phyloP scores from a whole-genome alignment of 805 yeast species.

The Blastobotrys peoriensis region DNA sequence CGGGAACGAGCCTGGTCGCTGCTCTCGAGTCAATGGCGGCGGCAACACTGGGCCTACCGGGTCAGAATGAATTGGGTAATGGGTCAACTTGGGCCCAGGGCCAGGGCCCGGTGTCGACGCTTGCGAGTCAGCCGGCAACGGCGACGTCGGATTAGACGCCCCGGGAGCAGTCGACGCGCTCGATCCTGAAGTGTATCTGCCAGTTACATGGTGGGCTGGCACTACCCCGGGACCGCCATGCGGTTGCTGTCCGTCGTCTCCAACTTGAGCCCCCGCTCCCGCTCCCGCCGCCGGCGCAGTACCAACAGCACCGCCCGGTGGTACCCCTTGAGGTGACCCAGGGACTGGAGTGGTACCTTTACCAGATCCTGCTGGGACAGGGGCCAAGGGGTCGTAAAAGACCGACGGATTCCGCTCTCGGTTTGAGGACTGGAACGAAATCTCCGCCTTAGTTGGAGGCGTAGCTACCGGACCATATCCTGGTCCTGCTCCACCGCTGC shows the following conservation, averaged over 20 bases:
- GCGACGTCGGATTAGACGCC: slow-evolving; percentile 2
- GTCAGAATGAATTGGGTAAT: neutral
- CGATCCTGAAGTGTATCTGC: neutral
- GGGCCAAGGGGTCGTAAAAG: slow-evolving; percentile 18
- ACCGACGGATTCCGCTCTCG: slow-evolving; percentile 20
- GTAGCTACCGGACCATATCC: neutral
- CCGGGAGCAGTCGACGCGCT: neutral
- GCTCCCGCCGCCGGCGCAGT: neutral
- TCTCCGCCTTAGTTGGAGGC: slow-evolving; percentile 3
- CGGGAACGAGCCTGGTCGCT: slow-evolving; percentile 26
- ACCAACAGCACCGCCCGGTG: neutral
- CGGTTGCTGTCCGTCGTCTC: neutral
- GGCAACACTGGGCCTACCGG: slow-evolving; percentile 5
- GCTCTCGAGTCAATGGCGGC: slow-evolving; percentile 17
- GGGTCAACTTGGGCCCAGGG: slow-evolving; percentile 1
- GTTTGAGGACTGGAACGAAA: slow-evolving; percentile 2
- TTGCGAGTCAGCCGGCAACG: slow-evolving; percentile 1
- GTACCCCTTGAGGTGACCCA: slow-evolving; percentile 5
- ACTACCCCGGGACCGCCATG: too few species aligned
- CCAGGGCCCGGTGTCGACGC: slow-evolving; percentile 4
- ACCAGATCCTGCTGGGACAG: slow-evolving; percentile 8
- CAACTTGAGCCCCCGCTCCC: too few species aligned
- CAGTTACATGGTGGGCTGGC: slow-evolving; percentile 2
- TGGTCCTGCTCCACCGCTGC: neutral
- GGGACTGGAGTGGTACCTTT: neutral